Evolutionary conservation across 306 rosid genomes (phyloP).

Genomic region (Begonia loranthoides): DNA sequence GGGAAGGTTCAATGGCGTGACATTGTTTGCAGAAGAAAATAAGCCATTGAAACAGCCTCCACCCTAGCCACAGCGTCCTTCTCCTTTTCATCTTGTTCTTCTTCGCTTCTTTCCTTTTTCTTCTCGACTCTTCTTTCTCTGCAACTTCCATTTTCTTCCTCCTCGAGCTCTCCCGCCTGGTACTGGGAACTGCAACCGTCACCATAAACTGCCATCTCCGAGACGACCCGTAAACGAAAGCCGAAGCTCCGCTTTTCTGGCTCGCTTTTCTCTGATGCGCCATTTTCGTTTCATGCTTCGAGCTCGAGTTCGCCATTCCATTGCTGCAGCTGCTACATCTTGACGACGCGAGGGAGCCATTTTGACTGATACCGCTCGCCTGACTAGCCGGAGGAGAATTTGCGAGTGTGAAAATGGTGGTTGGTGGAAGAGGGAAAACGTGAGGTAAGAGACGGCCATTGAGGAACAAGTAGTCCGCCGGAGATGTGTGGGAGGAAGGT

Average conservation of each 20-base stretch:
- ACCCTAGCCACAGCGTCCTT: conserved; percentile 15
- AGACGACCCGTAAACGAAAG: conserved; percentile 34
- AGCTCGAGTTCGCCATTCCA: conserved; percentile 48
- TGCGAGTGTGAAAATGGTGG: conserved; percentile 3
- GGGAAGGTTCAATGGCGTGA: conserved; percentile 5
- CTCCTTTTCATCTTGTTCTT: conserved; percentile 9
- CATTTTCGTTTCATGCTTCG: conserved; percentile 1
- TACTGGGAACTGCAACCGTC: conserved; percentile 26
- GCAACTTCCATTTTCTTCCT: conserved; percentile 19
- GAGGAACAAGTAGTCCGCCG: conserved; percentile 76
- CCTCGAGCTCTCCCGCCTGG: conserved; percentile 42
- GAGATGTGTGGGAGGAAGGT: conserved; percentile 45
- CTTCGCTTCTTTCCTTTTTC: conserved; percentile 5
- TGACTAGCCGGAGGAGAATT: conserved; percentile 20
- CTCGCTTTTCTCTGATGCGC: not conserved
- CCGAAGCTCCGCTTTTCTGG: conserved; percentile 12
- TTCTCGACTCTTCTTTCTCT: conserved; percentile 10
- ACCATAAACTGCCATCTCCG: conserved; percentile 75
- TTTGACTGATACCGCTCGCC: conserved; percentile 48
- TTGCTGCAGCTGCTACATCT: conserved; percentile 71
- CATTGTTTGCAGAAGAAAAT: conserved; percentile 10
- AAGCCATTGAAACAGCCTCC: conserved; percentile 56
- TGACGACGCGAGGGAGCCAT: conserved; percentile 47
- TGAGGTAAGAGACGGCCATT: conserved; percentile 83
- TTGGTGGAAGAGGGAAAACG: conserved; percentile 40